Base-by-base conservation (phyloP, 495 filamentous ascomycete species). In the Hypoxylon lenormandii region DNA sequence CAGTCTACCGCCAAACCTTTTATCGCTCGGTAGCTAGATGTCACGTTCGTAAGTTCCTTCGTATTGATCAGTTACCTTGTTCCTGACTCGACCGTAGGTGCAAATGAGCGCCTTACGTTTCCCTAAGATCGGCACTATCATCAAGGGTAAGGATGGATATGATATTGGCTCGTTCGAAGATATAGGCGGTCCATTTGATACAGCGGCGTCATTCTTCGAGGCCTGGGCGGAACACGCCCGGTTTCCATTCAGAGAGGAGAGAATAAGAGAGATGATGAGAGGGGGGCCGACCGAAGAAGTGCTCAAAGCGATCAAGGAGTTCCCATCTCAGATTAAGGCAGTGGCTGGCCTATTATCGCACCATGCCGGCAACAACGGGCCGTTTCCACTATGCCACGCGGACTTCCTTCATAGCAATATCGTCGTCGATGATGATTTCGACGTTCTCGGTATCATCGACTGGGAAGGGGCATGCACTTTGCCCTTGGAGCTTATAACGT, bases 351-450 rank as follows among this genome's bases (percentile, higher is more conserved):
- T 52, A 45, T 36, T 72, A 37, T 72, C 59, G 13, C 13, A 23
- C 21, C 21, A 8, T 16, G 52, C 71, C 7, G 26, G 26, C 26
- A 33, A 33, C 54, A 5, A 69, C 15, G 72, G 74, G 15, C 69
- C 74, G 33, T 74, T 74, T 40, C 72, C 72, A 28, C 36, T 75
- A 12, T 64, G 38, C 26, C 76, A 80, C 61, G 52, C 56, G 40
- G 75, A 79, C 46, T 75, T 79, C 45, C 49, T 70, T 28, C 68
- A 77, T 40, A 80, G 72, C 62, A 79, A 79, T 47, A 75, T 80
- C 50, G 72, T 80, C 13, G 69, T 77, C 8, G 67, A 78, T 59
- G 50, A 75, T 8, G 43, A 22, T n/a, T 79, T 73, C 56, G 40
- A 66, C 3, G 64, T 76, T 12, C 64, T 76, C 3, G 76, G 74